These are phyloP conservation scores for Fusarium dlaminii DNA, from an alignment of 2,329 filamentous ascomycete species.

Conservation along the genomic window DNA sequence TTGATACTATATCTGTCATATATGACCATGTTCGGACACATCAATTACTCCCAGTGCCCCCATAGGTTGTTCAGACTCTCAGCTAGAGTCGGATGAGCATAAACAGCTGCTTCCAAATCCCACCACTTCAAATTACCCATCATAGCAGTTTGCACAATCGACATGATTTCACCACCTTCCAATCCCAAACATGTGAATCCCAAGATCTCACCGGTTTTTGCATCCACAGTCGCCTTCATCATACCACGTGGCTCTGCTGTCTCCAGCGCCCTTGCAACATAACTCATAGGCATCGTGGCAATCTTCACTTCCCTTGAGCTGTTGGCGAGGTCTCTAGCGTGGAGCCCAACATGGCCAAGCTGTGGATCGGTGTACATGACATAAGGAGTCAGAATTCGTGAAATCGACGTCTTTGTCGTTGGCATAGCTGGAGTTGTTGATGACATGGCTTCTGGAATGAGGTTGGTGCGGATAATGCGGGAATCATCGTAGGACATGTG, in stretches of 20 bases:
- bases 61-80: conserved; percentile 63
- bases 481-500: conserved; percentile 67
- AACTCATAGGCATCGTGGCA: conserved; percentile 61
- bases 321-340: conserved; percentile 50
- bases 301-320: conserved; percentile 50
- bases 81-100: conserved; percentile 60
- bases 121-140: conserved; percentile 57
- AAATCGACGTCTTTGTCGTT: conserved; percentile 36
- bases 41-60: conserved; percentile 50
- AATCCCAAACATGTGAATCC: conserved; percentile 62
- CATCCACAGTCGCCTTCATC: conserved; percentile 62
- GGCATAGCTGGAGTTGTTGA: conserved; percentile 41
- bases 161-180: conserved; percentile 64
- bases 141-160: conserved; percentile 62
- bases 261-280: conserved; percentile 61
- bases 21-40: neutral
- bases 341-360: conserved; percentile 61
- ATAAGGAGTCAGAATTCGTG: conserved; percentile 54
- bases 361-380: conserved; percentile 64
- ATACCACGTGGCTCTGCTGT: conserved; percentile 61
- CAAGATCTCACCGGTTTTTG: conserved; percentile 58
- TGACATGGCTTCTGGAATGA: conserved; percentile 46
- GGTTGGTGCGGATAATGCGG: conserved; percentile 59
- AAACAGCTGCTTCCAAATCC: conserved; percentile 57
- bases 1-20: neutral